Percentiles rank a stretch among this genome's conserved stretches.
These are phyloP conservation scores for Syzygium oleosum DNA, from an alignment of 345 rosid genomes.

Conservation along the genomic window DNA sequence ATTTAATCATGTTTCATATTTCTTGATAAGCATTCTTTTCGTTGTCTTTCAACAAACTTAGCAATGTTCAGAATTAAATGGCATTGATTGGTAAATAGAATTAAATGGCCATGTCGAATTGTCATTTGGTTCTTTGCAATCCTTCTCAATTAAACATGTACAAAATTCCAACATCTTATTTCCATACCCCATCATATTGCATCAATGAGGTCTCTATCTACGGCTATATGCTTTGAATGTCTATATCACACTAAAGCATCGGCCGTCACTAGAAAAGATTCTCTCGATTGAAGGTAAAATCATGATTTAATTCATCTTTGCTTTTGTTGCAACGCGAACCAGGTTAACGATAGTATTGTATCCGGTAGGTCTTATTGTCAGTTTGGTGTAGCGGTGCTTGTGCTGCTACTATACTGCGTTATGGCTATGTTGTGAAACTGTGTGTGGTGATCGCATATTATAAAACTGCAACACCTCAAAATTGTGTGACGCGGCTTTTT, in stretches of 20 bases:
- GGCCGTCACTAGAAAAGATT: not conserved
- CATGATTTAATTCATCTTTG: too few relatives aligned
- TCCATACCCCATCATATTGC: not conserved
- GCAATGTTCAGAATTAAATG: not conserved
- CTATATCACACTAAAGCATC: not conserved
- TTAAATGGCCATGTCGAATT: not conserved
- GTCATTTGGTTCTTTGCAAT: not conserved
- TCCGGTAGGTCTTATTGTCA: not conserved
- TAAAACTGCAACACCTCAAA: not conserved
- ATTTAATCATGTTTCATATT: not conserved
- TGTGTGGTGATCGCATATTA: not conserved
- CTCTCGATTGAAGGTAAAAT: not conserved
- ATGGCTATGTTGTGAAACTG: not conserved
- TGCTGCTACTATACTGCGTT: not conserved
- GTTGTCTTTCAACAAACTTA: not conserved
- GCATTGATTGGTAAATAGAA: not conserved
- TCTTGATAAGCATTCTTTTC: not conserved
- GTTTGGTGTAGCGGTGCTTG: not conserved
- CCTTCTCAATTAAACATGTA: not conserved
- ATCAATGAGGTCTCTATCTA: not conserved
- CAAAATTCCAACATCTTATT: not conserved
- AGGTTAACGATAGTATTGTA: not conserved
- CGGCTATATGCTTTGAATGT: not conserved
- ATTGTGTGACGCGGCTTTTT: not conserved
- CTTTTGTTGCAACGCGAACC: fast-evolving